Base-by-base conservation (phyloP, 495 filamentous ascomycete genomes). In the Hypoxylon crocopeplum region DNA sequence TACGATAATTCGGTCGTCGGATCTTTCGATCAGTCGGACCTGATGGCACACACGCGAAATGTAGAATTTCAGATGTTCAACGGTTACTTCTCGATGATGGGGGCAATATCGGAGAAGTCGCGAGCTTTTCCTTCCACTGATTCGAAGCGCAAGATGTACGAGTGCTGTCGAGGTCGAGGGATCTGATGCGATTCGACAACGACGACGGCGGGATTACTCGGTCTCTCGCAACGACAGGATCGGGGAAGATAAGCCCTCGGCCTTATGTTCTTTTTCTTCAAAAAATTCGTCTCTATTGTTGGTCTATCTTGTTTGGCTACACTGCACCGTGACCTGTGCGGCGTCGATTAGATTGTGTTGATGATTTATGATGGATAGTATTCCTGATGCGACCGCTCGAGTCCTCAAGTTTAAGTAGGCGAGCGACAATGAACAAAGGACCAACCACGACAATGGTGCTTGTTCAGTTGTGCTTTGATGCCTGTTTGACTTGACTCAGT, bases 11-110 rank as follows among this genome's bases (percentile, higher is more conserved):
- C 40, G 59, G 66, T 64, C 50, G 68, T 58, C 62, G 63, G 68
- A 75, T 75, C 52, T 75, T 66, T 71, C 72, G 62, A 75, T 66
- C 69, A 40, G 20, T 56, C 62, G 56, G 65, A 48, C 48, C 21
- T 30, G 48, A 34, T 30, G 40, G 37, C 53, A 63, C 56, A 66
- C 59, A 67, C 60, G 64, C 64, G 58, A 24, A 52, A 50, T 25
- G 64, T 54, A 8, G 66, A 63, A 52, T 49, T 48, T 54, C 41
- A 56, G 44, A 49, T 66, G 21, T 55, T 39, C 53, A 47, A 40
- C 24, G 39, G 27, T 57, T 30, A 46, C 51, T 39, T 58, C 57
- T 60, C 45, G 65, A 56, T 45, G 11, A 12, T 47, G 48, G 38
- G 30, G 30, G n/a, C n/a, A n/a, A n/a, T 13, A 40, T 37, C 50